phyloP scores from a whole-genome alignment of 2,329 filamentous ascomycete genomes.

The Phialophora verrucosa region DNA sequence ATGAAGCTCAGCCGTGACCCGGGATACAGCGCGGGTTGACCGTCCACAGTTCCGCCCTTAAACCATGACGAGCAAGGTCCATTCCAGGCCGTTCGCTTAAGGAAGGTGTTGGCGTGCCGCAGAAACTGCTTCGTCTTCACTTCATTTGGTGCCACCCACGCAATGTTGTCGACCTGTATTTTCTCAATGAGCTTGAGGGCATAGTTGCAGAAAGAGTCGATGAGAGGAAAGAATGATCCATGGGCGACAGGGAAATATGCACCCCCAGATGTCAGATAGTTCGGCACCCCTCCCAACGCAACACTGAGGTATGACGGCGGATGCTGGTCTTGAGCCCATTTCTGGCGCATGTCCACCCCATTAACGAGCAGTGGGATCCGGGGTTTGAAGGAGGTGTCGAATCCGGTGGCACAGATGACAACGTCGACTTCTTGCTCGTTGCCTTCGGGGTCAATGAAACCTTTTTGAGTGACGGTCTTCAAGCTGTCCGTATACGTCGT shows the following conservation, averaged over 20 bases:
- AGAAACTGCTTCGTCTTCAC: conserved; percentile 42
- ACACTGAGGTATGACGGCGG: conserved; percentile 1
- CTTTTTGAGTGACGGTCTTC: conserved; percentile 33
- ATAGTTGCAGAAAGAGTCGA: conserved; percentile 40
- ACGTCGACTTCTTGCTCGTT: conserved; percentile 22
- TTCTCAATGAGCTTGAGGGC: conserved; percentile 42
- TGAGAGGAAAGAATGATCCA: conserved; percentile 37
- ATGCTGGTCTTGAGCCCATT: conserved; percentile 12
- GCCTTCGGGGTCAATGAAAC: conserved; percentile 17
- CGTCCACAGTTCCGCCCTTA: conserved; percentile 21
- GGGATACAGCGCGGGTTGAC: conserved; percentile 47
- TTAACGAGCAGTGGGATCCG: conserved; percentile 29
- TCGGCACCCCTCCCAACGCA: conserved; percentile 38
- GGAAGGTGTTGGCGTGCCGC: conserved; percentile 42
- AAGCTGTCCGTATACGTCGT: conserved; percentile 21
- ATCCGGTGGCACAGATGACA: background rate
- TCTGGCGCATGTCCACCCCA: conserved; percentile 39
- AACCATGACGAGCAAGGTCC: conserved; percentile 16
- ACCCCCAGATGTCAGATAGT: conserved; percentile 44
- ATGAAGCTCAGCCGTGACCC: conserved; percentile 47
- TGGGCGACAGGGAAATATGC: conserved; percentile 40
- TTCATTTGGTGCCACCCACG: conserved; percentile 39
- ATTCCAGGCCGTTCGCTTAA: conserved; percentile 41
- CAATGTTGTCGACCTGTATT: conserved; percentile 43
- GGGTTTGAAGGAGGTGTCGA: conserved; percentile 37